Evolutionary conservation across 495 filamentous ascomycete genomes (phyloP).

Genomic region (Xylaria nigripes): DNA sequence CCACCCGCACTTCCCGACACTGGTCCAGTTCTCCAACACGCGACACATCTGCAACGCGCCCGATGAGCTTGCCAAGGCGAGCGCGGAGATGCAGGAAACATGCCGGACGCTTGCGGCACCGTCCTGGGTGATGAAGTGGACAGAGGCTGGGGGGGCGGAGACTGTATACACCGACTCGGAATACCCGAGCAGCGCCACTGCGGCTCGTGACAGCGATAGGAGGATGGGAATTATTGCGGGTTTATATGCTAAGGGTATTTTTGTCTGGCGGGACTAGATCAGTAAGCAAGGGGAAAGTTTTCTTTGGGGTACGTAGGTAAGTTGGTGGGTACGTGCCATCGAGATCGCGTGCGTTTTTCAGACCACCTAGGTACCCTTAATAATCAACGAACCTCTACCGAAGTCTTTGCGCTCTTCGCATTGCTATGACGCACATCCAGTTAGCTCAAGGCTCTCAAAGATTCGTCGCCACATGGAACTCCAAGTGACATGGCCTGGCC

Average conservation of each 20-base stretch:
- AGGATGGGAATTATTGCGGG: slow-evolving; percentile 35
- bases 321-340: neutral
- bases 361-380: too few species aligned
- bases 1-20: slow-evolving; percentile 29
- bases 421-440: too few species aligned
- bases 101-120: slow-evolving; percentile 22
- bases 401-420: too few species aligned
- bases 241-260: slow-evolving; percentile 37
- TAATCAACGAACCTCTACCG: too few species aligned
- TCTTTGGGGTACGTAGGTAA: too few species aligned
- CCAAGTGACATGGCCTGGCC: too few species aligned
- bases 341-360: too few species aligned
- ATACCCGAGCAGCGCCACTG: slow-evolving; percentile 29
- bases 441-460: too few species aligned
- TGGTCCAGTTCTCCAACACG: slow-evolving; percentile 20
- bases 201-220: slow-evolving; percentile 30
- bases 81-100: slow-evolving; percentile 16
- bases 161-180: slow-evolving; percentile 29
- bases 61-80: slow-evolving; percentile 9
- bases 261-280: slow-evolving; percentile 36
- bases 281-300: too few species aligned
- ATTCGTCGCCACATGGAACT: too few species aligned
- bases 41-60: slow-evolving; percentile 21
- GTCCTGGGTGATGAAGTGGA: slow-evolving; percentile 39
- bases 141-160: slow-evolving; percentile 23